Percentiles rank a stretch among this genome's conserved stretches.
phyloP scores from a whole-genome alignment of 2,329 filamentous ascomycete species.

The Fusarium scirpi region DNA sequence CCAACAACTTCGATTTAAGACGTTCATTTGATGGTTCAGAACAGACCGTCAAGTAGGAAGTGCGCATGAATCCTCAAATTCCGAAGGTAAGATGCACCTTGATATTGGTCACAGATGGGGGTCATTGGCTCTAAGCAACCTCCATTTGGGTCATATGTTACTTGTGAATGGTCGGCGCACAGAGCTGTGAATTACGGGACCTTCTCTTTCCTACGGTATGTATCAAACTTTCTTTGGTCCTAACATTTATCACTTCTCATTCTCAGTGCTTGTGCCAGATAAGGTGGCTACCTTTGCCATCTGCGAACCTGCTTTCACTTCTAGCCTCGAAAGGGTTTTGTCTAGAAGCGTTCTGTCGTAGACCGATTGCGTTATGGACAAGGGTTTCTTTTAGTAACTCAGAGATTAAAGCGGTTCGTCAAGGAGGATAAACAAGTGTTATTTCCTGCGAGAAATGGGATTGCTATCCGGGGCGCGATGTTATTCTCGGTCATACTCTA shows the following conservation, averaged over 20 bases:
- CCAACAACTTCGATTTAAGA: slow-evolving; percentile 8
- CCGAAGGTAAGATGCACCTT: slow-evolving; percentile 45
- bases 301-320: background rate
- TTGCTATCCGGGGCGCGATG: slow-evolving; percentile 25
- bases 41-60: slow-evolving; percentile 29
- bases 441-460: slow-evolving; percentile 30
- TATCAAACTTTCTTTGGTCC: slow-evolving; percentile 4
- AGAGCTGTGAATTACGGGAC: background rate
- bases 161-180: background rate
- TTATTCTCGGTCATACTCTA: slow-evolving; percentile 22
- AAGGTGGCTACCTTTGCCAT: background rate
- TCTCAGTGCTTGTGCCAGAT: background rate
- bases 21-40: slow-evolving; percentile 24
- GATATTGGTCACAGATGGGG: background rate
- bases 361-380: slow-evolving; percentile 9
- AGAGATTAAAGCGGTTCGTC: slow-evolving; percentile 1
- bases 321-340: background rate
- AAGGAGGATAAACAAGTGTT: slow-evolving; percentile 29
- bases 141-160: slow-evolving; percentile 1
- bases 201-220: slow-evolving; percentile 25
- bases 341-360: background rate
- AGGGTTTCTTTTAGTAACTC: slow-evolving; percentile 13
- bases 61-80: slow-evolving; percentile 51
- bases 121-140: background rate
- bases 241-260: background rate